Evolutionary conservation across 2,329 filamentous ascomycete species (phyloP), one percentile per base, ranked within the genome.

Genomic region (Cytospora schulzeri): DNA sequence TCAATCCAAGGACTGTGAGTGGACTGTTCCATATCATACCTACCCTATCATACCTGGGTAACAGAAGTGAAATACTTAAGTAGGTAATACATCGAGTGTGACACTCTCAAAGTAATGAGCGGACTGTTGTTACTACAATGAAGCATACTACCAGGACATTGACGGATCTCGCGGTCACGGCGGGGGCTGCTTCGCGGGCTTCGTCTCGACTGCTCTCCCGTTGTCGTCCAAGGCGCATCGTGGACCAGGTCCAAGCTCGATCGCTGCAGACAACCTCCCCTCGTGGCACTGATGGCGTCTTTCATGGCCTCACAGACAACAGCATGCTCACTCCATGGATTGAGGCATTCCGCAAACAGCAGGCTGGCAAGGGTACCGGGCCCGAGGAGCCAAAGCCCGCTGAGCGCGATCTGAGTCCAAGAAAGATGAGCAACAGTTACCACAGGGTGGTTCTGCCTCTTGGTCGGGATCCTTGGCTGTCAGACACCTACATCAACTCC

Each of bases 401-500:
- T 19, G 79, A 86, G 71, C 83, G 84, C 53, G 83, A 89, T 70
- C 72, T 91, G 68, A 80, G 79, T 14, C 88, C 89, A 1, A 90
- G 87, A 75, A 86, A 81, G 73, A 91, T 91, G 89, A 83, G 81
- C 28, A 88, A 92, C 71, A 90, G 87, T 75, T 89, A 88, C 73
- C 87, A 90, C 71, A 84, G 84, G 63, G 85, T 90, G 54, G 85
- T 77, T 17, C 78, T 92, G 31, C 89, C 89, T 8, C 79, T 93
- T 12, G 88, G 86, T 7, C 88, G 86, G 71, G 91, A 93, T 72
- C 89, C 89, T 59, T 93, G 89, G 88, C 79, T 93, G 15, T 82
- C 91, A 14, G 91, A 93, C 73, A 90, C 88, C 0, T 93, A 93
- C 72, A 85, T 92, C 71, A 93, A 93, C 75, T 84, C 89, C 1